A percentile compares a stretch with the other conserved stretches of the same genome.
Evolutionary conservation across 2,329 filamentous ascomycete genomes (phyloP).

Genomic region (Thielaviopsis cerberus): DNA sequence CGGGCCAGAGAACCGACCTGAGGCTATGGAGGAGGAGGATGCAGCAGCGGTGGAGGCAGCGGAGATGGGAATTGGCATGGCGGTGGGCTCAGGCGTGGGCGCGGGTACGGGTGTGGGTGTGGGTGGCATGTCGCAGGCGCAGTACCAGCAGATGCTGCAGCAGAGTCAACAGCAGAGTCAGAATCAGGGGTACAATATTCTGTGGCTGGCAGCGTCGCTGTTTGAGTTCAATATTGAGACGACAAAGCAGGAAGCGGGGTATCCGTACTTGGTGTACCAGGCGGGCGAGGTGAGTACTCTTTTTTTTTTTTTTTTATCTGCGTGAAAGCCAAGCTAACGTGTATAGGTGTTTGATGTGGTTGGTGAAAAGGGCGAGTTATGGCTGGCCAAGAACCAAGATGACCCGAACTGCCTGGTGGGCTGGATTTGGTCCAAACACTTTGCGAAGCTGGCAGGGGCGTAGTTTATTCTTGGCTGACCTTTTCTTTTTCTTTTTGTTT

Average conservation of each 20-base stretch:
- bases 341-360: slow-evolving; percentile 69
- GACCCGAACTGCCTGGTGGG: slow-evolving; percentile 62
- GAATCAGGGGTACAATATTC: slow-evolving; percentile 42
- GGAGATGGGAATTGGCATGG: not conserved
- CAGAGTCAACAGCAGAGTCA: not conserved
- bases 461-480: slow-evolving; percentile 15
- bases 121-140: not conserved
- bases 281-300: slow-evolving; percentile 57
- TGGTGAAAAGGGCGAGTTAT: slow-evolving; percentile 89
- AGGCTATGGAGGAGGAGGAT: not conserved
- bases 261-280: slow-evolving; percentile 88
- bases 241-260: slow-evolving; percentile 78
- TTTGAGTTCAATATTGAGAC: slow-evolving; percentile 96
- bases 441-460: slow-evolving; percentile 47
- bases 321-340: not conserved
- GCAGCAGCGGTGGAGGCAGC: not conserved
- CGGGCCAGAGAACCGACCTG: slow-evolving; percentile 28
- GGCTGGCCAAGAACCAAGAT: slow-evolving; percentile 95
- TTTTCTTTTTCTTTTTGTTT: not conserved
- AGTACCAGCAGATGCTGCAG: not conserved
- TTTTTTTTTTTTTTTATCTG: not conserved
- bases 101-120: not conserved
- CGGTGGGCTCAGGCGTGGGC: not conserved
- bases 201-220: slow-evolving; percentile 82
- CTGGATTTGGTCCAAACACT: slow-evolving; percentile 99